Conservation (phyloP, 495 filamentous ascomycete species). For the Amniculicola lignicola region DNA sequence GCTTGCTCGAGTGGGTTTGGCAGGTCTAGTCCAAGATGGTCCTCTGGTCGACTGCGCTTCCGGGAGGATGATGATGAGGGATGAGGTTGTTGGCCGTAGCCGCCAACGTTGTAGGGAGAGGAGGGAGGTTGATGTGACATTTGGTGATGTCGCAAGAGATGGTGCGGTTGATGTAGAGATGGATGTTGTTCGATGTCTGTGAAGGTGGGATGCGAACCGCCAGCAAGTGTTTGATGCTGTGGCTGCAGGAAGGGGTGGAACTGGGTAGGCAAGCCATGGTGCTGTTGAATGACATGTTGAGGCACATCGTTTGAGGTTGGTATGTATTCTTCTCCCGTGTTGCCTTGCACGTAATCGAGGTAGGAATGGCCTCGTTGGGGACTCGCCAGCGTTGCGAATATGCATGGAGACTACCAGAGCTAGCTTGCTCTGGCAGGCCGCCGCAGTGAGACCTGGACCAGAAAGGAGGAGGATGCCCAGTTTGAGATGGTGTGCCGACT, state of each 20-base stretch:
- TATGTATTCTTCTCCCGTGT: slow-evolving; percentile 43
- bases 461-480: slow-evolving; percentile 35
- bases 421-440: slow-evolving; percentile 64
- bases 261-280: slow-evolving; percentile 14
- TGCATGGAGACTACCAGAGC: slow-evolving; percentile 72
- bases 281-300: slow-evolving; percentile 29
- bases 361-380: slow-evolving; percentile 60
- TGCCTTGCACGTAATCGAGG: slow-evolving; percentile 57
- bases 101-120: slow-evolving; percentile 19
- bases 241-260: slow-evolving; percentile 32
- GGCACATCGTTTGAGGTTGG: slow-evolving; percentile 35
- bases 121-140: slow-evolving; percentile 31
- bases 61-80: slow-evolving; percentile 17
- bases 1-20: slow-evolving; percentile 28
- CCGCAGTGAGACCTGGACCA: slow-evolving; percentile 43
- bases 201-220: slow-evolving; percentile 7
- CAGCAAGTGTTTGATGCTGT: slow-evolving; percentile 29
- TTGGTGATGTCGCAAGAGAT: slow-evolving; percentile 45
- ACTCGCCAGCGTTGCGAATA: slow-evolving; percentile 64
- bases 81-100: slow-evolving; percentile 9
- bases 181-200: slow-evolving; percentile 30
- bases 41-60: slow-evolving; percentile 36
- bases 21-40: slow-evolving; percentile 32
- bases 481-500: slow-evolving; percentile 32
- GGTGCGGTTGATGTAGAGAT: slow-evolving; percentile 32